Evolutionary conservation across 2,329 filamentous ascomycete genomes (phyloP), one percentile per base, ranked within the genome.

Genomic region (Purpureocillium lavendulum): DNA sequence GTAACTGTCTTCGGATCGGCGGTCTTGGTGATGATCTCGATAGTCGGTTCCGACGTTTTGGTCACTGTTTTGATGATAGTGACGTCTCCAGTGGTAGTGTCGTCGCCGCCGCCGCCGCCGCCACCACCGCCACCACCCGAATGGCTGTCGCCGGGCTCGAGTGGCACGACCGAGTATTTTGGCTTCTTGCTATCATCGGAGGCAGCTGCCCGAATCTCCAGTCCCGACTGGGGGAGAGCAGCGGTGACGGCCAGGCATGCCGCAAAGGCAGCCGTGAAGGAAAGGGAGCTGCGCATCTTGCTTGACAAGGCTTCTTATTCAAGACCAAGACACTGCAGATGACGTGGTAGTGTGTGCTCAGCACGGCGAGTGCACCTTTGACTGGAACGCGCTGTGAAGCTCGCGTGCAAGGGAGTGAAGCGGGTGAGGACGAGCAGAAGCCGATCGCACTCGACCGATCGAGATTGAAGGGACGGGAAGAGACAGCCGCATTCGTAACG

Each of bases 111-210:
- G 29, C 43, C 42, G 16, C 41, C 34, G 36, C 41, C 33, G 30
- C 40, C 36, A 15, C 35, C 34, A 8, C 42, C 37, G 10, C 41
- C 45, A 26, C 29, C 18, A 6, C 37, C 42, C 9, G 50, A 42
- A 12, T 51, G 48, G 17, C 51, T 46, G 6, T 57, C 46, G 13
- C 48, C 51, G 3, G 60, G 60, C 36, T 62, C 60, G n/a, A 65
- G 46, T 12, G 61, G 60, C 5, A 66, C 60, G 24, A 66, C 59
- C 3, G 60, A 62, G 36, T 66, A 66, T 16, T 52, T 51, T 2
- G 60, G 61, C 36, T 54, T 54, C n/a, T 44, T 39, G 13, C 42
- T 38, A 9, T 40, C 35, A 7, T 38, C 40, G 10, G 16, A 12
- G 12, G 21, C 21, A 5, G 37, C 42, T 3, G 48, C 53, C 15